These are phyloP conservation scores for Lactifluus volemus DNA, from an alignment of 768 basidiomycete species.

Conservation along the genomic window DNA sequence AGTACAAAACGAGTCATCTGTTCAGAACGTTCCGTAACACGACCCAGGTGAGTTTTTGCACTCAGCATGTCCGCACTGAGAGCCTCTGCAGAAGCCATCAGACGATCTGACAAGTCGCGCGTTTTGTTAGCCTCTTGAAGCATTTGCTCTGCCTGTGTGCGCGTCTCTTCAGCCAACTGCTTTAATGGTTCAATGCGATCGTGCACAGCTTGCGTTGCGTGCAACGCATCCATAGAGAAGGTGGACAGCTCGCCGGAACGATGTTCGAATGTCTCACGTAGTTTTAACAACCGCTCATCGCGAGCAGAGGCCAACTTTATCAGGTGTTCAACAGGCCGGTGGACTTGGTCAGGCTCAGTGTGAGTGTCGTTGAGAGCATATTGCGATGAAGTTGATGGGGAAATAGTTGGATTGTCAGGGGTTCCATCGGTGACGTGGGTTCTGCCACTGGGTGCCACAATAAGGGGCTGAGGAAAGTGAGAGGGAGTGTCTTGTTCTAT, in stretches of 20 bases:
- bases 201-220: background rate
- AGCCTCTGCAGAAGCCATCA: background rate
- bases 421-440: background rate
- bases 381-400: background rate
- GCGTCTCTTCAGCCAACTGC: background rate
- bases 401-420: background rate
- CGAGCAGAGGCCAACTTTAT: slow-evolving; percentile 1
- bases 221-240: background rate
- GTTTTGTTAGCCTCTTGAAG: slow-evolving; percentile 7
- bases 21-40: background rate
- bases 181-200: background rate
- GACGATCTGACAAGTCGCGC: slow-evolving; percentile 3
- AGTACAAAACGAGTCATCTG: slow-evolving; percentile 1
- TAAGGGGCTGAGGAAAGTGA: background rate
- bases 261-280: background rate
- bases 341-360: background rate
- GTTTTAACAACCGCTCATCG: slow-evolving; percentile 2
- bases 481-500: background rate
- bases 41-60: background rate
- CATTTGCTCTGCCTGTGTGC: slow-evolving; percentile 4
- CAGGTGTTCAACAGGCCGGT: slow-evolving; percentile 3
- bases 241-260: slow-evolving; percentile 10
- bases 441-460: background rate
- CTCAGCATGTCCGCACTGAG: background rate
- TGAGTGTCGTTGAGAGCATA: background rate